phyloP scores from a whole-genome alignment of 768 basidiomycete species.

The Leccinum arenicola region DNA sequence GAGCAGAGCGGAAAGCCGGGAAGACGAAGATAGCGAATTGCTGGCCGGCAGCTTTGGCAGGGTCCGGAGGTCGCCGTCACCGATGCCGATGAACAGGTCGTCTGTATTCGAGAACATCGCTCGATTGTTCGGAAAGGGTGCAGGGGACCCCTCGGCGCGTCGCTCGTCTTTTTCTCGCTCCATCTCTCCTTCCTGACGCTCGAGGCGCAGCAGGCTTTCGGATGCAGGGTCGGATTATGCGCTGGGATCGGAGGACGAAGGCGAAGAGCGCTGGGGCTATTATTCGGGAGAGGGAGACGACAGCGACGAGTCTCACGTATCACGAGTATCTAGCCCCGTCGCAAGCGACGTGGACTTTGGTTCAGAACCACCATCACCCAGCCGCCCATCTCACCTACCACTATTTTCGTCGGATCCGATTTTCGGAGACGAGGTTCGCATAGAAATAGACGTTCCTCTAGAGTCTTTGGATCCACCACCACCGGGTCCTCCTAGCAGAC shows the following conservation, averaged over 20 bases:
- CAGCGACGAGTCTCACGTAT: conserved; percentile 30
- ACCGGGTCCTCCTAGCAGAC: conserved; percentile 78
- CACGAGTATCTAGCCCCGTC: conserved; percentile 25
- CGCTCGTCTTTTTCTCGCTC: conserved; percentile 58
- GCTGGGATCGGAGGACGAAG: conserved; percentile 51
- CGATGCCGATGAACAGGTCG: conserved; percentile 37
- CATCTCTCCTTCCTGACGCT: conserved; percentile 46
- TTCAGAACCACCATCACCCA: conserved; percentile 55
- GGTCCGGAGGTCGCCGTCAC: conserved; percentile 33
- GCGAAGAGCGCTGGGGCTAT: conserved; percentile 87
- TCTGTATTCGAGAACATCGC: conserved; percentile 65
- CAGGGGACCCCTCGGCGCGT: conserved; percentile 41
- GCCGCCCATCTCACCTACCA: conserved; percentile 48
- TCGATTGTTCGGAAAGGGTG: conserved; percentile 58
- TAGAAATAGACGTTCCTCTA: conserved; percentile 73
- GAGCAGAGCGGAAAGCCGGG: conserved; percentile 38
- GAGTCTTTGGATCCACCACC: conserved; percentile 69
- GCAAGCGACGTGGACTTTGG: conserved; percentile 6
- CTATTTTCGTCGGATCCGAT: conserved; percentile 72
- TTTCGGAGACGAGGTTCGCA: conserved; percentile 79
- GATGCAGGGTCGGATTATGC: conserved; percentile 46
- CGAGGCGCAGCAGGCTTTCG: conserved; percentile 50
- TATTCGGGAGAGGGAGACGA: conserved; percentile 81
- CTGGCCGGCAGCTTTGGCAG: conserved; percentile 27
- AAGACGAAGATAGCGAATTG: conserved; percentile 35